Evolutionary conservation across 495 filamentous ascomycete genomes (phyloP).

Genomic region (Penicillium cosmopolitanum): DNA sequence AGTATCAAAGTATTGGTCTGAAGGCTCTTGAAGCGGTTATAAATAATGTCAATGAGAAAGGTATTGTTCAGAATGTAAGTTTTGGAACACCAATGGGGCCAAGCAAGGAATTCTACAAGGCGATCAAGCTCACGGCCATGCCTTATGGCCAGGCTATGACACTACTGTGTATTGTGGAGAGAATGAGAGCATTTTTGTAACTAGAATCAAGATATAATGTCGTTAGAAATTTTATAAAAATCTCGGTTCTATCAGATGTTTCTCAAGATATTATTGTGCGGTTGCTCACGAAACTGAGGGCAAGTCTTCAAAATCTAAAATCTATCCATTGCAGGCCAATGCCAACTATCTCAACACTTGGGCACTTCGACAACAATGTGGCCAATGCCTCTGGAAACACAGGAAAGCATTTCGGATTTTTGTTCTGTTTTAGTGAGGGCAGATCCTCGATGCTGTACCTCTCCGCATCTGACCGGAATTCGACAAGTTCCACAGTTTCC

Average conservation of each 20-base stretch:
- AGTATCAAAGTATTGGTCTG: conserved; percentile 45
- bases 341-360: too few species aligned
- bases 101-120: conserved; percentile 62
- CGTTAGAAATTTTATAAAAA: too few species aligned
- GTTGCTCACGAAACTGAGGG: too few species aligned
- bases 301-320: background rate
- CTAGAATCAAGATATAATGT: background rate
- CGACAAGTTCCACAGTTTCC: too few species aligned
- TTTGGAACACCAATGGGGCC: conserved; percentile 66
- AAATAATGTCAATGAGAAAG: conserved; percentile 53
- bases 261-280: too few species aligned
- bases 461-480: too few species aligned
- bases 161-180: conserved; percentile 2
- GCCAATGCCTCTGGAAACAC: too few species aligned
- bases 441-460: too few species aligned
- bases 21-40: conserved; percentile 57
- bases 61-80: conserved; percentile 60
- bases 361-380: too few species aligned
- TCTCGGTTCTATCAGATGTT: too few species aligned
- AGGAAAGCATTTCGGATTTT: too few species aligned
- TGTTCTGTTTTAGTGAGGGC: too few species aligned
- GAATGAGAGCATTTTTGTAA: conserved; percentile 2
- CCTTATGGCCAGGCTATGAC: conserved; percentile 67
- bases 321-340: background rate
- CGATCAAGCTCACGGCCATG: conserved; percentile 64